Evolutionary conservation across 2,329 filamentous ascomycete genomes (phyloP).

Genomic region (Boeremia lycopersici): DNA sequence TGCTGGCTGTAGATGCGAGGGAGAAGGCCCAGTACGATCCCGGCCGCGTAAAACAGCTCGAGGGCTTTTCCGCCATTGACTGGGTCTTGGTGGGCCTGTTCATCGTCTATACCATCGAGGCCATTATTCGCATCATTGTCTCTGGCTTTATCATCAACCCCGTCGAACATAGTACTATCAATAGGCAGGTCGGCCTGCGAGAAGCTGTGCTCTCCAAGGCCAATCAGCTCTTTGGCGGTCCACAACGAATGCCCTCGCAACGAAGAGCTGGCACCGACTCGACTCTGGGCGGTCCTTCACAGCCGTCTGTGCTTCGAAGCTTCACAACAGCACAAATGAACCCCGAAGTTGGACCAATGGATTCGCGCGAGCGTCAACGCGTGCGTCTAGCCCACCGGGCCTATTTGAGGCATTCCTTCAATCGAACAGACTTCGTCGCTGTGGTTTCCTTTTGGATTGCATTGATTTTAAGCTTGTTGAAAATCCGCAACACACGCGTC

Average conservation of each 20-base stretch:
- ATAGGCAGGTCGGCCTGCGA: slow-evolving; percentile 75
- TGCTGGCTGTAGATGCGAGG: slow-evolving; percentile 85
- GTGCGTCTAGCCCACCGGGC: slow-evolving; percentile 86
- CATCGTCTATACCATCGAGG: slow-evolving; percentile 85
- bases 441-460: slow-evolving; percentile 95
- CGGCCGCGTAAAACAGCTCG: slow-evolving; percentile 53
- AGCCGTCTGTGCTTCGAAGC: slow-evolving; percentile 73
- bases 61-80: slow-evolving; percentile 76
- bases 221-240: slow-evolving; percentile 74
- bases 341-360: slow-evolving; percentile 57
- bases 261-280: slow-evolving; percentile 55
- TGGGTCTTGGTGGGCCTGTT: slow-evolving; percentile 85
- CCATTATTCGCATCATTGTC: slow-evolving; percentile 82
- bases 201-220: slow-evolving; percentile 78
- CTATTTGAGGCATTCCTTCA: slow-evolving; percentile 94
- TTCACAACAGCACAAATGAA: slow-evolving; percentile 74
- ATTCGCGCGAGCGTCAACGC: slow-evolving; percentile 79
- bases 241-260: slow-evolving; percentile 73
- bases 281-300: slow-evolving; percentile 41
- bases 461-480: slow-evolving; percentile 73
- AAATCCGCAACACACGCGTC: slow-evolving; percentile 71
- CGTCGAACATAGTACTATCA: slow-evolving; percentile 87
- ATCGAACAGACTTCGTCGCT: slow-evolving; percentile 91
- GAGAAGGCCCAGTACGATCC: slow-evolving; percentile 69
- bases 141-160: slow-evolving; percentile 93